Evolutionary conservation across 2,329 filamentous ascomycete species (phyloP).

Genomic region (Mycosphaerelloides madeirae): DNA sequence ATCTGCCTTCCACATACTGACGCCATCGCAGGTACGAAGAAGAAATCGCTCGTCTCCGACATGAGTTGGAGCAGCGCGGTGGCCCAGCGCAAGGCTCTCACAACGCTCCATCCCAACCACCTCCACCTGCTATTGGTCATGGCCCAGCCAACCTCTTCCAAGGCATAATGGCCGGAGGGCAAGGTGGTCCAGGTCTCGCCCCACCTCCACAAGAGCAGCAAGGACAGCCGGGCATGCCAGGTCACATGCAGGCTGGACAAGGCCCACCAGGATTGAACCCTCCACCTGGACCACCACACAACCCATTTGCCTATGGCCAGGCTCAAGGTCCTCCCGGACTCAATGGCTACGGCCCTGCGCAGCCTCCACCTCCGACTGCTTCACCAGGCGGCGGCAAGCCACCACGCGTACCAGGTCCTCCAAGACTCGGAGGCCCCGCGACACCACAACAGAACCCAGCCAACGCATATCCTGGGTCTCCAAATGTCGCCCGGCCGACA

Average conservation of each 20-base stretch:
- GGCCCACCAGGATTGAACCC: slow-evolving; percentile 58
- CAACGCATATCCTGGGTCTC: slow-evolving; percentile 82
- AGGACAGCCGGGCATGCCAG: slow-evolving; percentile 52
- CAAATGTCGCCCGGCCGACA: slow-evolving; percentile 81
- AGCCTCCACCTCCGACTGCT: slow-evolving; percentile 76
- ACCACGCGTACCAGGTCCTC: slow-evolving; percentile 22
- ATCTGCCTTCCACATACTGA: background rate
- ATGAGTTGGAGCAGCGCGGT: slow-evolving; percentile 74
- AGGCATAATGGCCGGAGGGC: slow-evolving; percentile 89
- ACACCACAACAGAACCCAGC: slow-evolving; percentile 90
- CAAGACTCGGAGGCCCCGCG: slow-evolving; percentile 55
- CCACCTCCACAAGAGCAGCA: slow-evolving; percentile 53
- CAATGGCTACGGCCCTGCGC: slow-evolving; percentile 74
- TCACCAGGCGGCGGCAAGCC: slow-evolving; percentile 81
- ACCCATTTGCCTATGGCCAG: slow-evolving; percentile 59
- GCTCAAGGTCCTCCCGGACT: slow-evolving; percentile 56
- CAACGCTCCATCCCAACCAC: slow-evolving; percentile 73
- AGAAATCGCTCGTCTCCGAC: slow-evolving; percentile 76
- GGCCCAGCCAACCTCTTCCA: slow-evolving; percentile 88
- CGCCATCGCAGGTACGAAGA: slow-evolving; percentile 72
- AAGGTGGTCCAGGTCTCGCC: slow-evolving; percentile 78
- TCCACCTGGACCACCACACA: slow-evolving; percentile 57
- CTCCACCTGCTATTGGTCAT: slow-evolving; percentile 79
- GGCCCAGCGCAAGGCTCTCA: slow-evolving; percentile 62
- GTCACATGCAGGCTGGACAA: slow-evolving; percentile 68